Evolutionary conservation across 192 early-diverging fungal genomes (phyloP).

Genomic region (Umbelopsis vinacea): DNA sequence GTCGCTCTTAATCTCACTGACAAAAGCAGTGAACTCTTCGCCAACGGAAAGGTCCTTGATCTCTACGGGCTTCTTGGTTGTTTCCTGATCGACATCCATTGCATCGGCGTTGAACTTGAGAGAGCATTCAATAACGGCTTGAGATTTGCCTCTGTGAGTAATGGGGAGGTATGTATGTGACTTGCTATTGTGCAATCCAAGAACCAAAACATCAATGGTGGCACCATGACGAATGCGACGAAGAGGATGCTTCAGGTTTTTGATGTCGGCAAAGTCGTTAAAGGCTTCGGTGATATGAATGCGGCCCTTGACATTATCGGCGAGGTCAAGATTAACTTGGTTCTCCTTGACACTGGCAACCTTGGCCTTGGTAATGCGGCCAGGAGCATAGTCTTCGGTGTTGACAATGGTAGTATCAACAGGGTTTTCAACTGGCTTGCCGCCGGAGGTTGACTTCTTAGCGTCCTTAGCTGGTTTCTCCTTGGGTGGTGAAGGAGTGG

Average conservation of each 20-base stretch:
- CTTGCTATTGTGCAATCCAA: slow-evolving; percentile 70
- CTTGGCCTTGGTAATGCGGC: slow-evolving; percentile 44
- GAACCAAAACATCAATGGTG: slow-evolving; percentile 63
- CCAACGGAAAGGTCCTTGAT: slow-evolving; percentile 43
- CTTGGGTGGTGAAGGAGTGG: slow-evolving; percentile 27
- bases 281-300: slow-evolving; percentile 75
- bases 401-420: slow-evolving; percentile 47
- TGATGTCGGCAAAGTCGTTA: slow-evolving; percentile 41
- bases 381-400: slow-evolving; percentile 55
- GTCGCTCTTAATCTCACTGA: slow-evolving; percentile 42
- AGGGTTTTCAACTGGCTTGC: slow-evolving; percentile 38
- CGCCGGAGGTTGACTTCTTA: background rate
- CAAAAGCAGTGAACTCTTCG: slow-evolving; percentile 49
- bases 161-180: slow-evolving; percentile 68
- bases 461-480: slow-evolving; percentile 20
- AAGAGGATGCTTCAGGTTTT: slow-evolving; percentile 43
- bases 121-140: slow-evolving; percentile 48
- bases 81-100: slow-evolving; percentile 16
- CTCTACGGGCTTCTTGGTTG: slow-evolving; percentile 29
- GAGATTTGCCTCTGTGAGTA: slow-evolving; percentile 52
- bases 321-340: slow-evolving; percentile 68
- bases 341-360: slow-evolving; percentile 52
- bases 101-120: slow-evolving; percentile 27
- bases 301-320: slow-evolving; percentile 72
- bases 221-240: slow-evolving; percentile 38